A percentile compares a stretch with the other conserved stretches of the same genome.
These are phyloP conservation scores for Coleophoma cylindrospora DNA, from an alignment of 2,329 filamentous ascomycete species.

Conservation along the genomic window DNA sequence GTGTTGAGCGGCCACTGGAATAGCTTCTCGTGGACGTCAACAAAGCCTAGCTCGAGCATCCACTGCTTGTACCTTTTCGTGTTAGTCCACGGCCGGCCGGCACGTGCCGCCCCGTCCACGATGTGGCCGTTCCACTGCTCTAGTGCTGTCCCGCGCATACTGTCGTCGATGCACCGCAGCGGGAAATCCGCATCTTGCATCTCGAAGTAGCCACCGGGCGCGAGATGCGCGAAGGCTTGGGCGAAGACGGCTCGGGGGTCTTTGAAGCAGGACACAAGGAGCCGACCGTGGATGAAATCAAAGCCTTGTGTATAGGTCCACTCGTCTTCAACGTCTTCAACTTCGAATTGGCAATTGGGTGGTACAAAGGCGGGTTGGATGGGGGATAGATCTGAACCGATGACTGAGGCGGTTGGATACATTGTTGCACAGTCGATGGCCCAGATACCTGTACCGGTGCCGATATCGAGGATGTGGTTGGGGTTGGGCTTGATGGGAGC, in stretches of 20 bases:
- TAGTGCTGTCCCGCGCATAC: not conserved
- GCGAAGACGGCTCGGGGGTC: conserved; percentile 2
- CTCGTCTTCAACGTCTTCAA: conserved; percentile 43
- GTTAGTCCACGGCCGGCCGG: conserved; percentile 12
- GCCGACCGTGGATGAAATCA: conserved; percentile 42
- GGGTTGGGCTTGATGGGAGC: conserved; percentile 1
- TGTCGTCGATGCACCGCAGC: not conserved
- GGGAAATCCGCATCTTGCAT: conserved; percentile 18
- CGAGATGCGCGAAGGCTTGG: conserved; percentile 1
- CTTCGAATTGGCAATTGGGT: conserved; percentile 42
- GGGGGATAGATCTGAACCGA: conserved; percentile 20
- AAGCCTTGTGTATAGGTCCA: conserved; percentile 41
- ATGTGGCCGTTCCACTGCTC: not conserved
- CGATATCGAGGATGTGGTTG: conserved; percentile 1
- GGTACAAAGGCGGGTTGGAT: conserved; percentile 26
- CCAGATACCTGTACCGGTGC: not conserved
- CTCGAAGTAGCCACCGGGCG: conserved; percentile 24
- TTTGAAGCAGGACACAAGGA: conserved; percentile 25
- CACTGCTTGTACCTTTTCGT: conserved; percentile 15
- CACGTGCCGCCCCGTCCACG: not conserved
- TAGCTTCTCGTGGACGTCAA: conserved; percentile 13
- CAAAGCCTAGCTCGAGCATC: conserved; percentile 14
- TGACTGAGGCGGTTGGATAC: conserved; percentile 16
- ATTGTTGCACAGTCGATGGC: not conserved
- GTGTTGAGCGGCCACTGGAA: conserved; percentile 18